These are phyloP conservation scores for Peronospora belbahrii DNA, from an alignment of 352 stramenopile genomes.

Conservation along the genomic window DNA sequence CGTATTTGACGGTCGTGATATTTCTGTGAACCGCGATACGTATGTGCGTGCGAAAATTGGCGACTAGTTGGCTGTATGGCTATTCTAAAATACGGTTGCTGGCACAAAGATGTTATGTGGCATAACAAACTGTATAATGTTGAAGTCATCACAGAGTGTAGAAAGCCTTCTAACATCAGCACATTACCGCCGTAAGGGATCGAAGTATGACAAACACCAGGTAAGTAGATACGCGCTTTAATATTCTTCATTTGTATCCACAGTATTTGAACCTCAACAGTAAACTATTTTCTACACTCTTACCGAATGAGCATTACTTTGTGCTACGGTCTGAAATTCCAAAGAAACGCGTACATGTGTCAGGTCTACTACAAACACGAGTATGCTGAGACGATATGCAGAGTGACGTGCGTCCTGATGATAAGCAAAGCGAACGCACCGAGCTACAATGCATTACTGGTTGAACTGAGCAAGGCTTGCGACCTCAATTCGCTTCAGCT, in stretches of 20 bases:
- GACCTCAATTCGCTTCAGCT: not conserved
- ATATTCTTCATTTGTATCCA: not conserved
- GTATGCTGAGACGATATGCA: slow-evolving; percentile 11
- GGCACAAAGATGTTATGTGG: slow-evolving; percentile 40
- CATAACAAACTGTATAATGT: too few species aligned
- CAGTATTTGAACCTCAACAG: slow-evolving; percentile 17
- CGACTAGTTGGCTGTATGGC: too few species aligned
- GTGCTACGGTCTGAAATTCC: slow-evolving; percentile 35
- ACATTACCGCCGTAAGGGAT: too few species aligned
- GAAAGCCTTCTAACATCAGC: too few species aligned
- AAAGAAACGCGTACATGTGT: slow-evolving; percentile 43
- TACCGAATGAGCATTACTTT: slow-evolving; percentile 21
- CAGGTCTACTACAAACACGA: slow-evolving; percentile 29
- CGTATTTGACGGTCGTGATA: slow-evolving; percentile 47
- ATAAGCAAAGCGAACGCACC: slow-evolving; percentile 4
- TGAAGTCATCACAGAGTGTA: too few species aligned
- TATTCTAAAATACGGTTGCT: slow-evolving; percentile 40
- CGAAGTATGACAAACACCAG: too few species aligned
- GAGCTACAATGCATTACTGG: not conserved
- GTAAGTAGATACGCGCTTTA: slow-evolving; percentile 12
- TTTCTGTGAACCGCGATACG: slow-evolving; percentile 43
- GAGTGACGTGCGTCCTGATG: slow-evolving; percentile 17
- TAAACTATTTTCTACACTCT: slow-evolving; percentile 67
- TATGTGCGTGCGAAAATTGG: too few species aligned
- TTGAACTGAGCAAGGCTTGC: not conserved